Conservation (phyloP, 2,329 filamentous ascomycete species). For the Fusarium anthophilum region DNA sequence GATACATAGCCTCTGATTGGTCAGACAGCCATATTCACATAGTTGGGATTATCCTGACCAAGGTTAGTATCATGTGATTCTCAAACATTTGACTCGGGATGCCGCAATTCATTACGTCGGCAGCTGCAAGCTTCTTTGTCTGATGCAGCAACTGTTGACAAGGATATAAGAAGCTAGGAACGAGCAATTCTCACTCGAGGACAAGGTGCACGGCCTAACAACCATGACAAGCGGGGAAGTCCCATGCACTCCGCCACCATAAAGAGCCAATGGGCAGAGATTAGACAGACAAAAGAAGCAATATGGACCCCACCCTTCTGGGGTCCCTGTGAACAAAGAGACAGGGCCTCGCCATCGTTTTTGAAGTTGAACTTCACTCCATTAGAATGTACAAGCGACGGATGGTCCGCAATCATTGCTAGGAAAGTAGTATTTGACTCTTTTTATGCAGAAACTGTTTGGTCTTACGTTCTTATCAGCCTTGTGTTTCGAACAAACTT, state of each 20-base stretch:
- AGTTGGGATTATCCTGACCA: neutral
- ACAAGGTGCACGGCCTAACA: constrained; percentile 10
- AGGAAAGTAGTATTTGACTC: neutral
- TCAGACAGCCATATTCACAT: neutral
- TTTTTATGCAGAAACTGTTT: neutral
- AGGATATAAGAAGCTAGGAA: neutral
- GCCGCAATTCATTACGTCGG: constrained; percentile 14
- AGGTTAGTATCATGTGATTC: neutral
- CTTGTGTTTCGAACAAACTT: constrained; percentile 3
- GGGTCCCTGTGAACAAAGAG: constrained; percentile 13
- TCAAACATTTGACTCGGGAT: neutral
- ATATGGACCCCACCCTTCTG: constrained; percentile 34
- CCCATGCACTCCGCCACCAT: constrained; percentile 20
- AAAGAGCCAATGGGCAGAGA: constrained; percentile 34
- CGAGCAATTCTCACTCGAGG: neutral
- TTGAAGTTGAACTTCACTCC: neutral
- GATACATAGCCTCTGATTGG: neutral
- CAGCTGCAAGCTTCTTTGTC: constrained; percentile 3
- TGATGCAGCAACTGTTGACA: neutral
- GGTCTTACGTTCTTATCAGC: neutral
- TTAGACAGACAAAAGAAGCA: constrained; percentile 42
- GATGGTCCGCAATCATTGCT: neutral
- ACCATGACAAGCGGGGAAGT: constrained; percentile 17
- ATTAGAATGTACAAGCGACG: neutral
- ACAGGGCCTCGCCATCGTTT: constrained; percentile 12